phyloP scores from a whole-genome alignment of 129 eudicot species.

The Deinandra increscens region DNA sequence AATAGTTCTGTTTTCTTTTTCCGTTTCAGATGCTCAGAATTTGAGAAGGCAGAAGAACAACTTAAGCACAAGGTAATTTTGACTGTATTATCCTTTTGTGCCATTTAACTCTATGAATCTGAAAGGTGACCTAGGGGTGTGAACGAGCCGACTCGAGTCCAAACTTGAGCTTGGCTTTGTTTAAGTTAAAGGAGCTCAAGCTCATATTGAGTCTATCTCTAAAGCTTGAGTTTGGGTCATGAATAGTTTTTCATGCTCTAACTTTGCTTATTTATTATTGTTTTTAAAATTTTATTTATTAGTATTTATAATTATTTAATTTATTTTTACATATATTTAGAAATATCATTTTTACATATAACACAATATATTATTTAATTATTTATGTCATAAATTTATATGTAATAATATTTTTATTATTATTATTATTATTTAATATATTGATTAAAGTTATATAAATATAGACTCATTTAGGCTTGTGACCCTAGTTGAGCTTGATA shows the following conservation, averaged over 20 bases:
- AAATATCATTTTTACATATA: neutral
- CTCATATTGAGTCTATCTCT: neutral
- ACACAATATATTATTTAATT: neutral
- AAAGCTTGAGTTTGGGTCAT: neutral
- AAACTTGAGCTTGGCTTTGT: too few relatives aligned
- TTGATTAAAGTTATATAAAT: neutral
- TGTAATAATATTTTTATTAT: neutral
- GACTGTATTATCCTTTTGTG: neutral
- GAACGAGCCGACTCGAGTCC: neutral
- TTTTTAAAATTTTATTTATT: neutral
- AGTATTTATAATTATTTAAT: neutral
- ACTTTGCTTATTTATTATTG: neutral
- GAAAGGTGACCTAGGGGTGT: neutral
- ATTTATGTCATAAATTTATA: neutral
- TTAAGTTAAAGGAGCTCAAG: too few relatives aligned
- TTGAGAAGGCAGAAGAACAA: conserved; percentile 47
- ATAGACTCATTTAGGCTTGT: neutral
- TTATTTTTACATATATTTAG: neutral
- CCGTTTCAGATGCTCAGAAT: conserved; percentile 51
- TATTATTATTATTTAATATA: neutral
- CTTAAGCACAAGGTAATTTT: conserved; percentile 58
- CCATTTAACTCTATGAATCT: conserved; percentile 2
- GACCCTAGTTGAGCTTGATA: neutral
- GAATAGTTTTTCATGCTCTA: neutral
- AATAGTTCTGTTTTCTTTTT: neutral